These are phyloP conservation scores for Myriosclerotinia duriaeana DNA, from an alignment of 2,329 filamentous ascomycete genomes.

Conservation along the genomic window DNA sequence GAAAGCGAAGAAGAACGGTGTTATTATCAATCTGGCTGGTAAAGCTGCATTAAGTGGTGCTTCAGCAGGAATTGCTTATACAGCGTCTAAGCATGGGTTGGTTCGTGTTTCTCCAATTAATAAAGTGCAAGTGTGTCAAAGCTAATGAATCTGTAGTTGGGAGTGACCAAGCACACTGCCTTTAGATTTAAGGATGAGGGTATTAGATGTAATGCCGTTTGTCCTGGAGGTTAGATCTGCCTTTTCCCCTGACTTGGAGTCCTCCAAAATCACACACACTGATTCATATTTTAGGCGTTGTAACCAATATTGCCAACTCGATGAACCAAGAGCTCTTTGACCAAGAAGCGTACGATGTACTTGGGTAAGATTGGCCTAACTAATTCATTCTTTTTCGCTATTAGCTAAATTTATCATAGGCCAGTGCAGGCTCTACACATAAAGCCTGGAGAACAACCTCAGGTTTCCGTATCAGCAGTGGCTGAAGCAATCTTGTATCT, in stretches of 20 bases:
- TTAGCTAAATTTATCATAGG: conserved; percentile 23
- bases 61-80: conserved; percentile 47
- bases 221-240: conserved; percentile 42
- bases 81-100: conserved; percentile 47
- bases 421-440: conserved; percentile 41
- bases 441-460: conserved; percentile 28
- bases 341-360: not conserved
- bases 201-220: conserved; percentile 49
- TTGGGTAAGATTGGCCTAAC: not conserved
- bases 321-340: not conserved
- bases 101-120: conserved; percentile 29
- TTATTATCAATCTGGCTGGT: conserved; percentile 47
- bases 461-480: conserved; percentile 41
- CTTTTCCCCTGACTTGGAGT: not conserved
- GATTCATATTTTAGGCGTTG: not conserved
- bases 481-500: conserved; percentile 44
- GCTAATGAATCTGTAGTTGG: conserved; percentile 38
- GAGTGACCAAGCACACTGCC: conserved; percentile 50
- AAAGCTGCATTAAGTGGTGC: conserved; percentile 44
- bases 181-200: conserved; percentile 48
- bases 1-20: conserved; percentile 43
- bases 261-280: not conserved
- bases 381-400: accelerated
- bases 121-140: not conserved
- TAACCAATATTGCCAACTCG: conserved; percentile 3